Conservation (phyloP, 2,329 filamentous ascomycete genomes). For the Microascus cirrosus region DNA sequence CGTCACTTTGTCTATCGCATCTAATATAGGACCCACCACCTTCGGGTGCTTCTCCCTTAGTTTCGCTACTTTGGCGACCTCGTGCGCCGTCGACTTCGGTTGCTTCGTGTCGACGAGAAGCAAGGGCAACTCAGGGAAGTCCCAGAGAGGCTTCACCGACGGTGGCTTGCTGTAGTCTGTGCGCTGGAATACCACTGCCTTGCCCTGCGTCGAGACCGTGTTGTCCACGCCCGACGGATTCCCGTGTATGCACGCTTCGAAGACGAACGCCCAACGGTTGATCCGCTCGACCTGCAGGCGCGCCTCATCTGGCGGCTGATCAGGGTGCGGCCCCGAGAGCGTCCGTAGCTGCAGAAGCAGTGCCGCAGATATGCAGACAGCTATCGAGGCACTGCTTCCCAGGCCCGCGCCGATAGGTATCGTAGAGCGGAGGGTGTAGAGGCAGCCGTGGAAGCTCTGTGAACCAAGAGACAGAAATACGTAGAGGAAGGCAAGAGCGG, state of each 20-base stretch:
- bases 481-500: conserved; percentile 82
- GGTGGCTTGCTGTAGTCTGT: conserved; percentile 69
- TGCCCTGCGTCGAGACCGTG: conserved; percentile 86
- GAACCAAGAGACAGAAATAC: conserved; percentile 81
- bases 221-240: conserved; percentile 97
- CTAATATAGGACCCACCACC: conserved; percentile 69
- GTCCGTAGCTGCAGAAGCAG: conserved; percentile 81
- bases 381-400: conserved; percentile 88
- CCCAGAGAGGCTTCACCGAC: conserved; percentile 62
- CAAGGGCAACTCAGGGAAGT: conserved; percentile 86
- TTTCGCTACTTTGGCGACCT: conserved; percentile 75
- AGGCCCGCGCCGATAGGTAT: conserved; percentile 87
- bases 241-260: conserved; percentile 93
- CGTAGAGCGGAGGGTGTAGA: conserved; percentile 86
- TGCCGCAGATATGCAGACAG: conserved; percentile 76
- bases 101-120: conserved; percentile 84
- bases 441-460: conserved; percentile 64
- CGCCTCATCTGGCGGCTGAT: conserved; percentile 82
- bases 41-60: conserved; percentile 62
- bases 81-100: conserved; percentile 70
- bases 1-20: conserved; percentile 71
- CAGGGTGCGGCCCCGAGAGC: conserved; percentile 79
- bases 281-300: conserved; percentile 85
- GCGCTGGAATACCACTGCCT: conserved; percentile 84
- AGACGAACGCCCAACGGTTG: conserved; percentile 95